phyloP scores from a whole-genome alignment of 2,329 filamentous ascomycete species.

The Harringtonia lauricola region DNA sequence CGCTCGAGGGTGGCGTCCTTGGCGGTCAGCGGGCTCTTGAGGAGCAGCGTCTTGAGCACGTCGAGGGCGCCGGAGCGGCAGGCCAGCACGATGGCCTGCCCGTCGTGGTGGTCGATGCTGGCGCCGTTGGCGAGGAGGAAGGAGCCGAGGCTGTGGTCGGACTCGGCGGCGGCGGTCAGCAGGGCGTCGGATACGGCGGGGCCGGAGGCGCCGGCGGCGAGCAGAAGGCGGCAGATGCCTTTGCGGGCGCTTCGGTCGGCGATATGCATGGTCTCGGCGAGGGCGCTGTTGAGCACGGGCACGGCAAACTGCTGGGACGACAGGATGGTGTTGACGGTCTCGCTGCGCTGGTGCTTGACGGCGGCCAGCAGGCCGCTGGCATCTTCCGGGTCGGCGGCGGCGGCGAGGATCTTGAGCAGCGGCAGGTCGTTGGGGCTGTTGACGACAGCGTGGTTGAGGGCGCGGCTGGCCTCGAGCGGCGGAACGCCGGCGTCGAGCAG shows the following conservation, averaged over 20 bases:
- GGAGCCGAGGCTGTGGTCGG: slow-evolving; percentile 38
- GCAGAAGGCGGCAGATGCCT: slow-evolving; percentile 31
- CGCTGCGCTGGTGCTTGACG: slow-evolving; percentile 30
- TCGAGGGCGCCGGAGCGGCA: slow-evolving; percentile 38
- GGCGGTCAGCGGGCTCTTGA: slow-evolving; percentile 21
- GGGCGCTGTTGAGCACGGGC: slow-evolving; percentile 27
- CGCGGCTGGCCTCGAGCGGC: slow-evolving; percentile 35
- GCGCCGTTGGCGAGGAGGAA: slow-evolving; percentile 41
- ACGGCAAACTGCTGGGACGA: slow-evolving; percentile 22
- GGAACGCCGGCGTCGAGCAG: slow-evolving; percentile 39
- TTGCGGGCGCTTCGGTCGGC: slow-evolving; percentile 27
- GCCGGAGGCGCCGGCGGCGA: slow-evolving; percentile 33
- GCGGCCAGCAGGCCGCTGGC: slow-evolving; percentile 36
- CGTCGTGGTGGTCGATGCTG: slow-evolving; percentile 36
- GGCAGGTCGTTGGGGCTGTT: slow-evolving; percentile 36
- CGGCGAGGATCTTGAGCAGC: slow-evolving; percentile 32
- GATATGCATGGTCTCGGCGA: slow-evolving; percentile 31
- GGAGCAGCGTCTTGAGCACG: slow-evolving; percentile 38
- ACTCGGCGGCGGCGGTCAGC: slow-evolving; percentile 38
- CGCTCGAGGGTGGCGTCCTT: slow-evolving; percentile 32
- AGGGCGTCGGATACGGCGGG: slow-evolving; percentile 37
- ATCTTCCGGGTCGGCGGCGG: slow-evolving; percentile 36
- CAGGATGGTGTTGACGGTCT: slow-evolving; percentile 36
- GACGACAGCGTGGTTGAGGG: slow-evolving; percentile 38
- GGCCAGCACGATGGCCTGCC: slow-evolving; percentile 43